A percentile compares a stretch with the other conserved stretches of the same genome.
Conservation (phyloP, 2,329 filamentous ascomycete species). For the Diplodia scrobiculata region DNA sequence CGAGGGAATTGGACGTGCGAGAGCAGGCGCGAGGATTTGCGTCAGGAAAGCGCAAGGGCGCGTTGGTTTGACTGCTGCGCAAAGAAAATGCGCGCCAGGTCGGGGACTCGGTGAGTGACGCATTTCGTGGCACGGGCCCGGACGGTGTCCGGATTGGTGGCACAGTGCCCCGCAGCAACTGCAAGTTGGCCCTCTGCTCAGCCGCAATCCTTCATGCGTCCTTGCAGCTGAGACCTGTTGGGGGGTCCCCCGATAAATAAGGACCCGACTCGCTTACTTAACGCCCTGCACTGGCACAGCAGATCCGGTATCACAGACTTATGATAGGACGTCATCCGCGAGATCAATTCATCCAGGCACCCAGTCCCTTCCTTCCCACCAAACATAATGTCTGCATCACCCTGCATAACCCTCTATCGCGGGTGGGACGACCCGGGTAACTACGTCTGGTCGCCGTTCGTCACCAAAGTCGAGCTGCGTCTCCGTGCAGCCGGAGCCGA, state of each 20-base stretch:
- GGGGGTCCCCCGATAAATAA: not conserved
- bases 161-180: not conserved
- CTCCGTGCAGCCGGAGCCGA: constrained; percentile 56
- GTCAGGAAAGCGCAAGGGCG: constrained; percentile 10
- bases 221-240: not conserved
- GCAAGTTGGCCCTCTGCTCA: not conserved
- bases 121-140: not conserved
- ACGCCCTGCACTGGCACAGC: not conserved
- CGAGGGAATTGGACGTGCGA: not conserved
- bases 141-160: not conserved
- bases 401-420: constrained; percentile 52
- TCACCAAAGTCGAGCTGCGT: constrained; percentile 64
- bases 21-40: not conserved
- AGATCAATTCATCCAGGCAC: not conserved
- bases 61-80: not conserved
- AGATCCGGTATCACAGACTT: not conserved
- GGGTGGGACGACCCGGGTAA: constrained; percentile 49
- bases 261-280: not conserved
- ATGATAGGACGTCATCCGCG: not conserved
- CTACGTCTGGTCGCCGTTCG: constrained; percentile 64
- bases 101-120: constrained; percentile 2
- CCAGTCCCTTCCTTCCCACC: not conserved
- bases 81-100: not conserved
- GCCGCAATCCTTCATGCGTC: not conserved
- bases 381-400: not conserved